phyloP scores from a whole-genome alignment of 257 asterid species.

The Thymus quinquecostatus region DNA sequence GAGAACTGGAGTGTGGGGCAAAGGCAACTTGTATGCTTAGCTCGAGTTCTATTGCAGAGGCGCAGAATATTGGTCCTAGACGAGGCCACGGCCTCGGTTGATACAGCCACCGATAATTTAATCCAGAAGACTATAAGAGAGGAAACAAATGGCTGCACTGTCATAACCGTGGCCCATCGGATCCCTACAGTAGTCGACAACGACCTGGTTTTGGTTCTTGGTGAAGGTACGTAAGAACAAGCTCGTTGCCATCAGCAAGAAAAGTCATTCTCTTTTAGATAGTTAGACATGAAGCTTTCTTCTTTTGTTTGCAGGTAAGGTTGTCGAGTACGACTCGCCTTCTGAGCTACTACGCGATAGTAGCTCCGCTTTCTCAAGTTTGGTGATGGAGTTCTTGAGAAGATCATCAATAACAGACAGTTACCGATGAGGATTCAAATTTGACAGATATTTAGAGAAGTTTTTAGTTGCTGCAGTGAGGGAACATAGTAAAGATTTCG shows the following conservation, averaged over 20 bases:
- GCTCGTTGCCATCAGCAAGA: background rate
- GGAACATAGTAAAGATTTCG: background rate
- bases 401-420: constrained; percentile 49
- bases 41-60: constrained; percentile 64
- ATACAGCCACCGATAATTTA: constrained; percentile 64
- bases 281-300: background rate
- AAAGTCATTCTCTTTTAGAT: background rate
- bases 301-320: constrained; percentile 51
- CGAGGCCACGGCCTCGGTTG: constrained; percentile 88
- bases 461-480: background rate
- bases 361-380: constrained; percentile 67
- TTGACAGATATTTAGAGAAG: background rate
- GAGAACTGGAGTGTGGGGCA: constrained; percentile 89
- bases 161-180: constrained; percentile 84
- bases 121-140: constrained; percentile 78
- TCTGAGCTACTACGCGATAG: constrained; percentile 50
- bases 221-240: constrained; percentile 56
- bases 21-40: constrained; percentile 80
- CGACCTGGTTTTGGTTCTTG: constrained; percentile 77
- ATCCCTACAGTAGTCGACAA: constrained; percentile 86
- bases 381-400: constrained; percentile 69
- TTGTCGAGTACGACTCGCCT: constrained; percentile 73
- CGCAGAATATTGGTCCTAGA: constrained; percentile 70
- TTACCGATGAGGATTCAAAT: background rate
- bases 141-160: constrained; percentile 72